These are phyloP conservation scores for Aspergillus ostianus DNA, from an alignment of 495 filamentous ascomycete genomes.

Conservation along the genomic window DNA sequence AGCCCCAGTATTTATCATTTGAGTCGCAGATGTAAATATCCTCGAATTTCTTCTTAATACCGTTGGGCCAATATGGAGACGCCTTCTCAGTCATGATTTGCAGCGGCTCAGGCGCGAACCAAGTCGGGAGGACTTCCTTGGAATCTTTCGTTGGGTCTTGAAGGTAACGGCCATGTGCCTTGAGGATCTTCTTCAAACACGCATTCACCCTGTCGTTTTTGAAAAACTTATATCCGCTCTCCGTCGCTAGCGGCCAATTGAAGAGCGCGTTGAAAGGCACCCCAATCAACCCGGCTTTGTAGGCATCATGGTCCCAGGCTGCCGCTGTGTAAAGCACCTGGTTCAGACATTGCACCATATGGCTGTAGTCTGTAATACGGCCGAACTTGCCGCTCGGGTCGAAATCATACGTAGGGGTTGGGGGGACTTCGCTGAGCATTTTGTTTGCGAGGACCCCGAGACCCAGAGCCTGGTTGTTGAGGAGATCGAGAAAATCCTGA, in stretches of 20 bases:
- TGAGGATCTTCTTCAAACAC: slow-evolving; percentile 56
- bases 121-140: slow-evolving; percentile 46
- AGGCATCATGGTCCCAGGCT: slow-evolving; percentile 39
- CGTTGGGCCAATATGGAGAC: slow-evolving; percentile 1
- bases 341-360: slow-evolving; percentile 58
- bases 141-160: neutral
- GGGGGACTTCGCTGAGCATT: slow-evolving; percentile 62
- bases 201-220: slow-evolving; percentile 55
- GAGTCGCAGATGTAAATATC: slow-evolving; percentile 38
- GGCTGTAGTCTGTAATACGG: slow-evolving; percentile 52
- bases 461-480: slow-evolving; percentile 16
- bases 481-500: slow-evolving; percentile 25
- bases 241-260: slow-evolving; percentile 62
- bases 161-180: slow-evolving; percentile 55
- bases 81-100: neutral
- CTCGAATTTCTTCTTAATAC: slow-evolving; percentile 1
- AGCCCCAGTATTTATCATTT: slow-evolving; percentile 43
- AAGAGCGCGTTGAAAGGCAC: slow-evolving; percentile 59
- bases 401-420: slow-evolving; percentile 48
- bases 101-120: slow-evolving; percentile 27
- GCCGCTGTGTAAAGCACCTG: slow-evolving; percentile 52
- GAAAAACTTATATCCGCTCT: slow-evolving; percentile 55
- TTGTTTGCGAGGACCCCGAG: slow-evolving; percentile 9
- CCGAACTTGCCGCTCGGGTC: slow-evolving; percentile 48
- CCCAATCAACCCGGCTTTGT: slow-evolving; percentile 52